phyloP scores from a whole-genome alignment of 345 rosid species.

The Trapa bicornis region DNA sequence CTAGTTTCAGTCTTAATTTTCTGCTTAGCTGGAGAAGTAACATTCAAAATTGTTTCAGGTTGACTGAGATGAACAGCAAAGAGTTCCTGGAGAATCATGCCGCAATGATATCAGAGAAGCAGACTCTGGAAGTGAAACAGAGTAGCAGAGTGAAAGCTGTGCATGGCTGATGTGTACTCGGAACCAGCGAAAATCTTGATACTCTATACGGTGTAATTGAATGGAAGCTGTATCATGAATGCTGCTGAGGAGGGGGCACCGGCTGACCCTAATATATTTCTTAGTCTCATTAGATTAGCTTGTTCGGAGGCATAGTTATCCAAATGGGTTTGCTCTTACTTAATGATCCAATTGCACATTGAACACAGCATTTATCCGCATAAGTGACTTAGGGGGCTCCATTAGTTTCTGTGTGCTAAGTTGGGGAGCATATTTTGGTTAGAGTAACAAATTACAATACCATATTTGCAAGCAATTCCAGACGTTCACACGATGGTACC shows the following conservation, averaged over 20 bases:
- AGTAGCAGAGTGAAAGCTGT: conserved; percentile 11
- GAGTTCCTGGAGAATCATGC: conserved; percentile 78
- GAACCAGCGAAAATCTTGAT: background rate
- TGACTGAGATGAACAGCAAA: conserved; percentile 95
- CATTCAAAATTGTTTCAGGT: conserved; percentile 25
- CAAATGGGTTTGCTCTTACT: no score
- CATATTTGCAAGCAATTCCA: no score
- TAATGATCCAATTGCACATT: no score
- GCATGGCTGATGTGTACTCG: background rate
- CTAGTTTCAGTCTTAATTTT: background rate
- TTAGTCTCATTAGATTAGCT: no score
- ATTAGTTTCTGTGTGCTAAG: no score
- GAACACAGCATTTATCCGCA: no score
- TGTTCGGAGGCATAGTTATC: no score
- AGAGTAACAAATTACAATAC: no score
- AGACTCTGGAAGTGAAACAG: conserved; percentile 7
- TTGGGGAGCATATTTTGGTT: no score
- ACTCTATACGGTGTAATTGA: background rate
- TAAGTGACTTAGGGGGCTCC: no score
- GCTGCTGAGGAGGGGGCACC: background rate
- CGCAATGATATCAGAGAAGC: conserved; percentile 22
- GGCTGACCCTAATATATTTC: background rate
- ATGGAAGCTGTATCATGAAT: background rate
- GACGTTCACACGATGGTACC: no score
- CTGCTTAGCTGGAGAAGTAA: background rate